Conservation (phyloP, 2,329 filamentous ascomycete species). For the Ophiostoma ips region DNA sequence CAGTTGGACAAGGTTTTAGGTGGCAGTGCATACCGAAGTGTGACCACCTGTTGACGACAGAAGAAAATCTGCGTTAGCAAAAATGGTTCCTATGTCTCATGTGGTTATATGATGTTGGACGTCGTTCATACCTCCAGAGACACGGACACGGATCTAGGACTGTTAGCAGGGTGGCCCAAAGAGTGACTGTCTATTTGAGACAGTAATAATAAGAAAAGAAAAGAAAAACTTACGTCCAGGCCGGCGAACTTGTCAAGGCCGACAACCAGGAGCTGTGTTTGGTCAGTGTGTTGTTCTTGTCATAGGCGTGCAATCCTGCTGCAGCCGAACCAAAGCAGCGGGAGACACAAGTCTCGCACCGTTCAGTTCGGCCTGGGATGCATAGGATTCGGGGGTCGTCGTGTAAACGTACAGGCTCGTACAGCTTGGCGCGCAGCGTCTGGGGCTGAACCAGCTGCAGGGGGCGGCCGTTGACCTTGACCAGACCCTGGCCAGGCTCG, state of each 20-base stretch:
- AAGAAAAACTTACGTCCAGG: slow-evolving; percentile 46
- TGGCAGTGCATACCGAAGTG: slow-evolving; percentile 12
- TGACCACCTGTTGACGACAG: slow-evolving; percentile 25
- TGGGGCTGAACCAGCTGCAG: slow-evolving; percentile 30
- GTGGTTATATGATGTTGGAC: not conserved
- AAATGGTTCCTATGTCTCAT: not conserved
- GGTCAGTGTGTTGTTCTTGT: not conserved
- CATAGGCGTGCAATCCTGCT: not conserved
- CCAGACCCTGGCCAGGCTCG: slow-evolving; percentile 56
- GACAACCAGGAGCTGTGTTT: slow-evolving; percentile 60
- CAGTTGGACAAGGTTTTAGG: slow-evolving; percentile 2
- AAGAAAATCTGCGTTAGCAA: slow-evolving; percentile 6
- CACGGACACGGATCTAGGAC: slow-evolving; percentile 71
- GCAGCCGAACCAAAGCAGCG: not conserved
- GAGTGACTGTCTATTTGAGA: too few species aligned
- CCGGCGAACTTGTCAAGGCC: slow-evolving; percentile 63
- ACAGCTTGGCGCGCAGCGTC: slow-evolving; percentile 47
- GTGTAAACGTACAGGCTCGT: slow-evolving; percentile 55
- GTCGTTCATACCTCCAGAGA: slow-evolving; percentile 66
- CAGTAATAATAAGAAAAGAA: too few species aligned
- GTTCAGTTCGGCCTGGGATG: not conserved
- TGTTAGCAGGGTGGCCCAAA: slow-evolving; percentile 3
- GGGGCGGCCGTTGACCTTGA: slow-evolving; percentile 98
- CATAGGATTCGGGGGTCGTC: not conserved
- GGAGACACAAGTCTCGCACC: not conserved